Conservation (phyloP, 129 eudicot species). For the Chrysanthemum makinoi region DNA sequence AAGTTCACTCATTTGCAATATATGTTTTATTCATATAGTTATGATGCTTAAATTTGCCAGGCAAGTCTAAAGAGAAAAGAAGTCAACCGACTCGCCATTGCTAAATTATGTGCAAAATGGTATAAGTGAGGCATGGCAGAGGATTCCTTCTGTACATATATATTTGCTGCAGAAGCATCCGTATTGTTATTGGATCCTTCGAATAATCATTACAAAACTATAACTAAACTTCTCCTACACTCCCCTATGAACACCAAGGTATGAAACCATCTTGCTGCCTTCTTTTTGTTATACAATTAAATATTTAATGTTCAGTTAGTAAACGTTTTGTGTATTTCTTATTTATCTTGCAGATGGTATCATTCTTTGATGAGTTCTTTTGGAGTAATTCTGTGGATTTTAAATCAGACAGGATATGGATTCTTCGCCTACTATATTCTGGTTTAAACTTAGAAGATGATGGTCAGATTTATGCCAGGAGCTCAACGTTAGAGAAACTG, state of each 20-base stretch:
- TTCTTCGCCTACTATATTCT: conserved; percentile 64
- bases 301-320: not conserved
- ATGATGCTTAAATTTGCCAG: conserved; percentile 41
- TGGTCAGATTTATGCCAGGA: conserved; percentile 63
- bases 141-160: conserved; percentile 58
- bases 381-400: conserved; percentile 66
- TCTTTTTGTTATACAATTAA: conserved; percentile 2
- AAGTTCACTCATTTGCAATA: conserved; percentile 1
- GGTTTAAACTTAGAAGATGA: conserved; percentile 74
- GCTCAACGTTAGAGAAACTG: conserved; percentile 55
- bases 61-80: conserved; percentile 66
- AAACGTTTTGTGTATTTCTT: conserved; percentile 17
- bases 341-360: conserved; percentile 51
- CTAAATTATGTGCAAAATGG: conserved; percentile 78
- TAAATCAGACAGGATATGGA: conserved; percentile 84
- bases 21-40: conserved; percentile 1
- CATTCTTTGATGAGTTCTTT: conserved; percentile 64
- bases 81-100: conserved; percentile 49
- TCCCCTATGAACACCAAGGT: conserved; percentile 72
- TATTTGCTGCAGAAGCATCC: conserved; percentile 89
- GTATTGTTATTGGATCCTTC: conserved; percentile 67
- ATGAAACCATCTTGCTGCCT: conserved; percentile 1
- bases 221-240: conserved; percentile 48
- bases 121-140: conserved; percentile 71
- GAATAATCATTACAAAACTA: conserved; percentile 54